These are phyloP conservation scores for Colletotrichum brevisporum DNA, from an alignment of 2,329 filamentous ascomycete genomes.

Conservation along the genomic window DNA sequence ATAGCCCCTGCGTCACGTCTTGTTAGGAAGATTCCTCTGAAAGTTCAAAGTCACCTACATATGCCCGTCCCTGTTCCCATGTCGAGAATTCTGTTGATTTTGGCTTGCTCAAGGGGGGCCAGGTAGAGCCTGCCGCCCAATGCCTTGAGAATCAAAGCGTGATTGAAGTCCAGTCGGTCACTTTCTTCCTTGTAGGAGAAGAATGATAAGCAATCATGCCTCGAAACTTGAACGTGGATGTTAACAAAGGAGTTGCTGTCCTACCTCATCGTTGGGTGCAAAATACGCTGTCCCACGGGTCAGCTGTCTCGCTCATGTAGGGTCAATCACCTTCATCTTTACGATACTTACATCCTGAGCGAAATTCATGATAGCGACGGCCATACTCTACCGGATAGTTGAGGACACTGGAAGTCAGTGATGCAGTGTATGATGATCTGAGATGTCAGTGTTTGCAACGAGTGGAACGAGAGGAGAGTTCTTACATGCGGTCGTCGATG, in stretches of 20 bases:
- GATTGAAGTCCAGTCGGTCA: slow-evolving; percentile 30
- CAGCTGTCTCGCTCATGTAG: neutral
- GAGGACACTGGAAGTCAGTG: slow-evolving; percentile 32
- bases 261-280: slow-evolving; percentile 55
- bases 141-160: slow-evolving; percentile 18
- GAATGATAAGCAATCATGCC: neutral
- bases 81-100: slow-evolving; percentile 62
- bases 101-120: slow-evolving; percentile 24
- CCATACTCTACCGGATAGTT: slow-evolving; percentile 39
- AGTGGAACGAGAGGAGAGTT: no score
- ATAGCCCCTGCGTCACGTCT: slow-evolving; percentile 9
- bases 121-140: slow-evolving; percentile 16
- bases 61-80: slow-evolving; percentile 74
- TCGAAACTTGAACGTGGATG: neutral
- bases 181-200: slow-evolving; percentile 14
- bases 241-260: neutral
- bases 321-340: neutral
- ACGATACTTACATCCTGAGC: slow-evolving; percentile 21
- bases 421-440: slow-evolving; percentile 32
- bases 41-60: slow-evolving; percentile 52
- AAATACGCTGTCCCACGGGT: slow-evolving; percentile 42
- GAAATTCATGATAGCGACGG: slow-evolving; percentile 39
- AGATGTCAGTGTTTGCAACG: neutral
- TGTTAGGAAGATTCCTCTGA: neutral
- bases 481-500: slow-evolving; percentile 23